A percentile compares a stretch with the other conserved stretches of the same genome.
Conservation (phyloP, 2,329 filamentous ascomycete genomes). For the Pyricularia grisea region DNA sequence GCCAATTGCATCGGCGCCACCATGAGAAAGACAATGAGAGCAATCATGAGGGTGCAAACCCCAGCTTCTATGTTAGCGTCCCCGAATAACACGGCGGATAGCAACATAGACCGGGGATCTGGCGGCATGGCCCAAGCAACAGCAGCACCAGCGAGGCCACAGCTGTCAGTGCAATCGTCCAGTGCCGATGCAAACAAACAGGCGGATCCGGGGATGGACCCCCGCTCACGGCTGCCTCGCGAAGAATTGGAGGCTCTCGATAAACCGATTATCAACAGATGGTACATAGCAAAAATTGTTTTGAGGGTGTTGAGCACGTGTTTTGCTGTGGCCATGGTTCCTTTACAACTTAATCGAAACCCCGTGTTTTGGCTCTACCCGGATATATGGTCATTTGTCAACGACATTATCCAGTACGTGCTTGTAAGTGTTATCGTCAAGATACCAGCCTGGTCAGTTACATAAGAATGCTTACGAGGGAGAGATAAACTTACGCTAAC, state of each 20-base stretch:
- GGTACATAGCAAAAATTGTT: constrained; percentile 15
- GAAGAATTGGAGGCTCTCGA: background rate
- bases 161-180: background rate
- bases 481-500: background rate
- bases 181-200: background rate
- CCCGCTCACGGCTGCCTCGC: background rate
- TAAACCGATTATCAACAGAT: constrained; percentile 4
- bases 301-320: constrained; percentile 10
- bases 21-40: background rate
- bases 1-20: background rate
- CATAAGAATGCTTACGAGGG: background rate
- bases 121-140: background rate
- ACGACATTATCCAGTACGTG: background rate
- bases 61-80: background rate
- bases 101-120: background rate
- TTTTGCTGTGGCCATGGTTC: constrained; percentile 8
- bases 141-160: background rate
- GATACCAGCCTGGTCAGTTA: background rate
- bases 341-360: background rate
- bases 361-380: too few species aligned
- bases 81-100: background rate
- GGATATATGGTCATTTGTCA: background rate
- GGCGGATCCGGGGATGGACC: background rate
- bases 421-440: background rate
- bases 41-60: background rate